Percentiles rank a stretch among this genome's conserved stretches.
Evolutionary conservation across 164 flowering plant genomes (phyloP).

Genomic region (Macadamia integrifolia): DNA sequence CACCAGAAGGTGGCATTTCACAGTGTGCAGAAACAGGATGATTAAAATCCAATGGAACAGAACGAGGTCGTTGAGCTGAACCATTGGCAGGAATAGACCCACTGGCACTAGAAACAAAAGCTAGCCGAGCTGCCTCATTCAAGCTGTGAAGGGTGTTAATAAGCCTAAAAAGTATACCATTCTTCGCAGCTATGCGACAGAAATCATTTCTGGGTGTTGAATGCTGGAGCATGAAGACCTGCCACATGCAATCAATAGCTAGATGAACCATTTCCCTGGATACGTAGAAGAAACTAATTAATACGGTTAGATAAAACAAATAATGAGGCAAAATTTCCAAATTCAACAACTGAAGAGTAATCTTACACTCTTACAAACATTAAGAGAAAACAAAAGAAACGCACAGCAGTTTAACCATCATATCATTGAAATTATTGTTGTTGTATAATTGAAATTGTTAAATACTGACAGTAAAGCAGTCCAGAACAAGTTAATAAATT

Average conservation of each 20-base stretch:
- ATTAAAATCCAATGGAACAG: constrained; percentile 66
- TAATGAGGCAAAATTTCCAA: neutral
- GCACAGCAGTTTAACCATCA: neutral
- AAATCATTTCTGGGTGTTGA: constrained; percentile 93
- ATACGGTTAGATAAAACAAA: neutral
- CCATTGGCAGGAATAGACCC: constrained; percentile 55
- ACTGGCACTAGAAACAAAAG: constrained; percentile 57
- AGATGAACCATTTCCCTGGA: constrained; percentile 99
- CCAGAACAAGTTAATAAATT: too few relatives aligned
- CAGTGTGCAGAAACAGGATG: constrained; percentile 36
- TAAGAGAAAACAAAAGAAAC: neutral
- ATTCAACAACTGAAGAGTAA: neutral
- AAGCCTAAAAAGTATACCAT: constrained; percentile 86
- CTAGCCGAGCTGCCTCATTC: constrained; percentile 95
- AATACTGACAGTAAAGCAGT: too few relatives aligned
- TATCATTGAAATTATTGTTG: too few relatives aligned
- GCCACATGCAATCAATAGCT: constrained; percentile 99
- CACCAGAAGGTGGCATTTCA: constrained; percentile 33
- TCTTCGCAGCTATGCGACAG: constrained; percentile 93
- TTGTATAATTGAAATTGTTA: too few relatives aligned
- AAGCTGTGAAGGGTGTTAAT: constrained; percentile 92
- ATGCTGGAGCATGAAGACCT: constrained; percentile 88
- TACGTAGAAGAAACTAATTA: constrained; percentile 13
- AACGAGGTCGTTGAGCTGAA: constrained; percentile 48
- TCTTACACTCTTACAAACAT: too few relatives aligned